phyloP scores from a whole-genome alignment of 1,139 yeast genomes.

The Suhomyces kunorum region DNA sequence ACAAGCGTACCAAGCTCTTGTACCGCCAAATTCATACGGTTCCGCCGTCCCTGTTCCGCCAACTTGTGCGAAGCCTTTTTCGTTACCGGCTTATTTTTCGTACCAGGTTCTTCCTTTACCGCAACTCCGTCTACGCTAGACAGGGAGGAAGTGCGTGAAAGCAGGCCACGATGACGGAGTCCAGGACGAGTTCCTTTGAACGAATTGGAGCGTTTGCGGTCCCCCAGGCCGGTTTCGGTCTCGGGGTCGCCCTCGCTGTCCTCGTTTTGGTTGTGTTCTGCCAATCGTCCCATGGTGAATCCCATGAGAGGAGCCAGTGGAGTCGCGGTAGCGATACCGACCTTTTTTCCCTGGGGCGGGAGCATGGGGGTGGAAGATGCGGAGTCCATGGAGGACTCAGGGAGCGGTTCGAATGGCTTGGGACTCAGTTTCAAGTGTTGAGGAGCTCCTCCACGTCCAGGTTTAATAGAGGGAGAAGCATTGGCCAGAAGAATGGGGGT shows the following conservation, averaged over 20 bases:
- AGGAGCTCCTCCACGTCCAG: conserved; percentile 6
- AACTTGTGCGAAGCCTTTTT: conserved; percentile 84
- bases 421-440: conserved; percentile 12
- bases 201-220: conserved; percentile 7
- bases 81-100: conserved; percentile 32
- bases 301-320: conserved; percentile 40
- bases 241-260: conserved; percentile 14
- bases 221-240: conserved; percentile 6
- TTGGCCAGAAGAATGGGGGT: conserved; percentile 44
- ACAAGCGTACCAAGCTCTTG: conserved; percentile 69
- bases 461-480: conserved; percentile 23
- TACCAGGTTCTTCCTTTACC: no score
- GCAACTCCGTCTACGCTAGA: conserved; percentile 19
- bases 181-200: conserved; percentile 10
- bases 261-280: conserved; percentile 33
- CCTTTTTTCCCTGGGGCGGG: conserved; percentile 39
- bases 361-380: conserved; percentile 36
- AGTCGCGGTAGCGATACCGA: conserved; percentile 19
- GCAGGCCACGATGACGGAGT: conserved; percentile 10
- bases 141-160: conserved; percentile 19
- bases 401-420: conserved; percentile 35
- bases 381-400: conserved; percentile 36
- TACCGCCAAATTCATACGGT: conserved; percentile 85
- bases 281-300: conserved; percentile 50
- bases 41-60: conserved; percentile 95